Percentiles rank a stretch among this genome's conserved stretches.
Evolutionary conservation across 2,329 filamentous ascomycete species (phyloP).

Genomic region (Colletotrichum paranaense): DNA sequence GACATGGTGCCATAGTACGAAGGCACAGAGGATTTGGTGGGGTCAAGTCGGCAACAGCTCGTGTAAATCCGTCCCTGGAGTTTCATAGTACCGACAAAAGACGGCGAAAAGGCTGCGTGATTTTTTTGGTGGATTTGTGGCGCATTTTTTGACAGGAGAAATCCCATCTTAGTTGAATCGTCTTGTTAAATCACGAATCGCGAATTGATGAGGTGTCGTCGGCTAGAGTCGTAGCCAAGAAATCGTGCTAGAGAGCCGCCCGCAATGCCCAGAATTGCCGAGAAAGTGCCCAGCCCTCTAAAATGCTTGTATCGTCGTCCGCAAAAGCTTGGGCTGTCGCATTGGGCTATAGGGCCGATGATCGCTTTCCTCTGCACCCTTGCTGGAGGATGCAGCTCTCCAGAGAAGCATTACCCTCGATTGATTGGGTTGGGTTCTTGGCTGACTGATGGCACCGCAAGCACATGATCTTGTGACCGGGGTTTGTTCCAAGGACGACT

Average conservation of each 20-base stretch:
- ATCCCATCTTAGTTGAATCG: no score
- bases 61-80: neutral
- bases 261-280: slow-evolving; percentile 23
- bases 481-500: neutral
- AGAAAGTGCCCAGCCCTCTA: slow-evolving; percentile 21
- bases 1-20: neutral
- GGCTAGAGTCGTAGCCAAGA: slow-evolving; percentile 11
- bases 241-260: neutral
- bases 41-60: slow-evolving; percentile 4
- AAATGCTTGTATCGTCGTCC: slow-evolving; percentile 23
- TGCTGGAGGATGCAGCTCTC: neutral
- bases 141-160: neutral
- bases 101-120: neutral
- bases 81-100: neutral
- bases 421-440: neutral
- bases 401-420: no score
- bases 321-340: slow-evolving; percentile 22
- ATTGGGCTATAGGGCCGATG: neutral
- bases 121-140: neutral
- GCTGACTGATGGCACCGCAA: neutral
- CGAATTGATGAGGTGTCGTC: neutral
- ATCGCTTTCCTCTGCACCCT: neutral
- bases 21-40: neutral
- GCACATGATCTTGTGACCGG: neutral
- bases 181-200: neutral